Evolutionary conservation across 192 early-diverging fungal species (phyloP), one percentile per base, ranked within the genome.

Genomic region (Cetraspora pellucida): DNA sequence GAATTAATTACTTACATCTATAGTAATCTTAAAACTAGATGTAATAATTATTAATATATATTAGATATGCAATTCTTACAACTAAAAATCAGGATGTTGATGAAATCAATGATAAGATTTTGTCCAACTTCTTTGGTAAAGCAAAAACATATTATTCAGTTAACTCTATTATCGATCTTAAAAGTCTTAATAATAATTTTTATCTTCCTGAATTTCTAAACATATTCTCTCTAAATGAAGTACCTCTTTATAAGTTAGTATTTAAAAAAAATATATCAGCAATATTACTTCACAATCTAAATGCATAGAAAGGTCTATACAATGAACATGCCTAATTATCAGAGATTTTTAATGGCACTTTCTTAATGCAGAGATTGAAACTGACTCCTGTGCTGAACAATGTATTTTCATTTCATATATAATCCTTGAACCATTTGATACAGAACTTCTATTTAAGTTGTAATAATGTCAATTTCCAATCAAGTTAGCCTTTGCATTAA

Each of bases 151-250:
- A 23, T 7, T 25, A 10, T 10, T 58, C 55, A 10, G 55, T n/a
- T 23, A 11, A 58, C 23, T 58, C 8, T 10, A 11, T 58, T 58
- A n/a, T 23, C 8, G 23, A 58, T 58, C 4, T 10, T 11, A 6
- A 58, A 23, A 23, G 9, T 23, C 10, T 58, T 58, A 10, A 58
- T 5, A 58, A 64, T 23, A 69, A 27, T 16, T 43, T 43, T 3
- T 81, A 74, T 64, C 0, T 67, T 28, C 14, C 47, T 28, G 77
- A 81, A 74, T 81, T 63, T 16, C 73, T 72, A 57, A 80, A 76
- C 31, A 52, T 57, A 11, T 54, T 72, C 9, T 44, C 47, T 1
- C 64, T 46, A 19, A 58, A n/a, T 17, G 47, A 47, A 3, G 21
- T 75, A 14, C 74, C 78, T 30, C 78, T 67, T 8, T 30, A 57